These are phyloP conservation scores for Lepidopterella palustris DNA, from an alignment of 495 filamentous ascomycete species.

Conservation along the genomic window DNA sequence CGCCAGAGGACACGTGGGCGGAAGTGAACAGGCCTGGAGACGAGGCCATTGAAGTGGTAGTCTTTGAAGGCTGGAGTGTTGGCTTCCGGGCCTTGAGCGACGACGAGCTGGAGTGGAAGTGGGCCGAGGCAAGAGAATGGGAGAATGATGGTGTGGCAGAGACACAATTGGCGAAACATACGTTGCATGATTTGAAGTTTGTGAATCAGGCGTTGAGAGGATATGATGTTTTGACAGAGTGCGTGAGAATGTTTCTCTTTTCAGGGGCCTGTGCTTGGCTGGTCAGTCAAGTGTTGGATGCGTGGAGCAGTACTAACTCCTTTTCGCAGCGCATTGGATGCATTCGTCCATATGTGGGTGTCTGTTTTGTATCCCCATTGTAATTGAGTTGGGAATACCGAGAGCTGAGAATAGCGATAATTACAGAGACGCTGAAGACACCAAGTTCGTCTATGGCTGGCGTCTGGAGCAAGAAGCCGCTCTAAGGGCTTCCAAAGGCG, in stretches of 20 bases:
- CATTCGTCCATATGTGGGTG: slow-evolving; percentile 76
- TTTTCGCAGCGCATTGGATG: slow-evolving; percentile 54
- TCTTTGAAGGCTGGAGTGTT: slow-evolving; percentile 92
- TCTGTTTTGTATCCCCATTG: background rate
- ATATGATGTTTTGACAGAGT: slow-evolving; percentile 71
- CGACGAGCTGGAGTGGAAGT: slow-evolving; percentile 48
- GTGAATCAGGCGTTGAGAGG: slow-evolving; percentile 61
- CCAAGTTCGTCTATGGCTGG: slow-evolving; percentile 80
- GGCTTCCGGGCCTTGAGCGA: slow-evolving; percentile 67
- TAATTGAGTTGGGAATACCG: background rate
- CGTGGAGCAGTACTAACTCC: background rate
- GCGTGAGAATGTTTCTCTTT: slow-evolving; percentile 21
- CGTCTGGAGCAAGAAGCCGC: slow-evolving; percentile 71
- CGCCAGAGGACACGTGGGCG: slow-evolving; percentile 53
- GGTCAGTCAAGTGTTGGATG: background rate
- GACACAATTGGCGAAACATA: slow-evolving; percentile 51
- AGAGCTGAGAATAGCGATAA: background rate
- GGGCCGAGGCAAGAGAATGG: slow-evolving; percentile 46
- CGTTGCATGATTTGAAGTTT: slow-evolving; percentile 60
- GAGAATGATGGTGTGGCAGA: slow-evolving; percentile 41
- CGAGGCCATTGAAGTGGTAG: slow-evolving; percentile 54
- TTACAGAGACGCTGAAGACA: slow-evolving; percentile 68
- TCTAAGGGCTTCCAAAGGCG: slow-evolving; percentile 56
- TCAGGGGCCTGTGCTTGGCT: background rate
- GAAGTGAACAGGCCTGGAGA: slow-evolving; percentile 52